Percentiles rank a stretch among this genome's conserved stretches.
These are phyloP conservation scores for Boletus subparvulus DNA, from an alignment of 768 basidiomycete species.

Conservation along the genomic window DNA sequence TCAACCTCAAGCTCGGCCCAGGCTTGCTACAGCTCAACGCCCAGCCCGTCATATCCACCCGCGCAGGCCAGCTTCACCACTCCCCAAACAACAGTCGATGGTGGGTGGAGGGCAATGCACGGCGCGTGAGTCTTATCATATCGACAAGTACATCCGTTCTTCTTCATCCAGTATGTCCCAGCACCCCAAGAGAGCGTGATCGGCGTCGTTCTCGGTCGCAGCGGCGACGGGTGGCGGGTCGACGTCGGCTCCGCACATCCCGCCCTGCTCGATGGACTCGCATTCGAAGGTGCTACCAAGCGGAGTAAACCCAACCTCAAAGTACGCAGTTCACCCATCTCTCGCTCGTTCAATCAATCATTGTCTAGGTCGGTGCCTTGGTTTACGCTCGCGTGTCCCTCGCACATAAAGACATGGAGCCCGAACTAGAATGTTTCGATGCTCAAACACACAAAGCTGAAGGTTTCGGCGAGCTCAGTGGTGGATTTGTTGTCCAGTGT, in stretches of 20 bases:
- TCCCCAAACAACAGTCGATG: constrained; percentile 72
- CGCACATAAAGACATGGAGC: constrained; percentile 97
- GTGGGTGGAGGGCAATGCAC: constrained; percentile 87
- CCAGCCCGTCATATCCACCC: constrained; percentile 52
- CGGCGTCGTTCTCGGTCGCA: constrained; percentile 74
- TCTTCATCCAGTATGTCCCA: constrained; percentile 72
- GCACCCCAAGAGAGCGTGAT: constrained; percentile 88
- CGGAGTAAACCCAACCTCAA: constrained; percentile 92
- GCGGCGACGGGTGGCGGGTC: constrained; percentile 89
- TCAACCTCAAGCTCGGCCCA: constrained; percentile 84
- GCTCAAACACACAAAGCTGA: constrained; percentile 89
- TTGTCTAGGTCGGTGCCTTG: constrained; percentile 75
- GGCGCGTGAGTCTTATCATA: constrained; percentile 57
- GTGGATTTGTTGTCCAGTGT: constrained; percentile 79
- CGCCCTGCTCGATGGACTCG: constrained; percentile 83
- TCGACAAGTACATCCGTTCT: not conserved
- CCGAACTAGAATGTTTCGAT: constrained; percentile 95
- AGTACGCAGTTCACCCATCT: constrained; percentile 39
- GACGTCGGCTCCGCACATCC: constrained; percentile 90
- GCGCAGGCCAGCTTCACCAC: constrained; percentile 68
- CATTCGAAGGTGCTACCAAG: constrained; percentile 96
- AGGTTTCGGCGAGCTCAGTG: constrained; percentile 91
- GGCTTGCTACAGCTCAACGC: constrained; percentile 57
- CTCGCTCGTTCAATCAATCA: constrained; percentile 5
- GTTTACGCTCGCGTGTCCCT: constrained; percentile 91